Base-by-base conservation (phyloP, 2,329 filamentous ascomycete genomes). In the Didymosphaeria variabile region DNA sequence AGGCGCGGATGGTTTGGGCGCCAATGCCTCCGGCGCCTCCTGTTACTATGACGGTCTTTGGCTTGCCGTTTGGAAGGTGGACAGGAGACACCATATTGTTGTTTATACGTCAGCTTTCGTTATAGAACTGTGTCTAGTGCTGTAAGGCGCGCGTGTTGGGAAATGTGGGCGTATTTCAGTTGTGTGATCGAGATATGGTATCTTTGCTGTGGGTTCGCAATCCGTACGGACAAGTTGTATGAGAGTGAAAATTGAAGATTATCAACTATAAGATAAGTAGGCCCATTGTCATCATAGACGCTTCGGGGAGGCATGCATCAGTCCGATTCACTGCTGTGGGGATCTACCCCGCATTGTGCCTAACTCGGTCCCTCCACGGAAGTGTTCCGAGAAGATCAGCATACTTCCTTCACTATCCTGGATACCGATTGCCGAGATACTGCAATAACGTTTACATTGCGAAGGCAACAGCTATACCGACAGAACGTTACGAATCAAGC, bases 1-100 rank as follows among this genome's bases (percentile, higher is more conserved):
- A 80, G 13, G 76, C 59, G 15, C 68, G 67, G 26, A 78, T 75
- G n/a, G 76, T 80, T 64, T 77, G 77, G 1, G 76, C 75, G 17
- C 80, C 79, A 50, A 83, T 82, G 32, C 79, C 80, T 4, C 74
- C 70, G 3, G 80, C 80, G 23, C 74, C 76, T 9, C 80, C 80
- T 2, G 80, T 81, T 44, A 82, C 70, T 36, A 82, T 70, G 19
- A 77, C 74, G 5, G 79, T 81, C 65, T 78, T 79, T 23, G 69
- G 65, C n/a, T 47, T 62, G 29, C 66, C 61, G 45, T 67, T 61
- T 5, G 64, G 57, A 12, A 63, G 65, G 23, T 19, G 50, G 57
- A 61, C 67, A 38, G 19, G 34, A 21, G 38, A n/a, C 2, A 38
- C 47, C 26, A 51, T 57, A 7, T 53, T 65, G 34, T 45, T 55